phyloP scores from a whole-genome alignment of 305 asterid genomes.

The Solanum hybrid region DNA sequence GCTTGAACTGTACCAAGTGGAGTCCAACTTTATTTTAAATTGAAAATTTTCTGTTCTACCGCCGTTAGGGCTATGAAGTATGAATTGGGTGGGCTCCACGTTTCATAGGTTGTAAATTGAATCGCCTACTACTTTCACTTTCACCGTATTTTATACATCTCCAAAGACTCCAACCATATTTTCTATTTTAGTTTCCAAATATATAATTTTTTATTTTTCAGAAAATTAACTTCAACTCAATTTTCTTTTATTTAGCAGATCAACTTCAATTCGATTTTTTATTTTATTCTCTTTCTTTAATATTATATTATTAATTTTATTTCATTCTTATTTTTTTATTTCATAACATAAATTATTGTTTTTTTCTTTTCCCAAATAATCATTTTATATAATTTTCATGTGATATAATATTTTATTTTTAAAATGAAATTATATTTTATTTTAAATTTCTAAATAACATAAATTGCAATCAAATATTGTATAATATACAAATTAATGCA shows the following conservation, averaged over 20 bases:
- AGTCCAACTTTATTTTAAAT: not conserved
- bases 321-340: too few species aligned
- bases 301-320: too few species aligned
- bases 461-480: not conserved
- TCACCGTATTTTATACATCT: not conserved
- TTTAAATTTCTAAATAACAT: too few species aligned
- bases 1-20: not conserved
- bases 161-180: not conserved
- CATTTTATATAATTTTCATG: not conserved
- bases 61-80: not conserved
- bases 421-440: too few species aligned
- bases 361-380: too few species aligned
- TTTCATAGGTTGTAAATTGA: not conserved
- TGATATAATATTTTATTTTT: not conserved
- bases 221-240: too few species aligned
- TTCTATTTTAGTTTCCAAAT: not conserved
- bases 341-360: too few species aligned
- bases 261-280: too few species aligned
- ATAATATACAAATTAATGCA: not conserved
- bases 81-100: not conserved
- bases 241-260: too few species aligned
- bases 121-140: not conserved
- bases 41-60: not conserved
- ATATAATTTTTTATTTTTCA: too few species aligned
- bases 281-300: too few species aligned